Conservation (phyloP, 2,329 filamentous ascomycete genomes). For the Pezicula neosporulosa region DNA sequence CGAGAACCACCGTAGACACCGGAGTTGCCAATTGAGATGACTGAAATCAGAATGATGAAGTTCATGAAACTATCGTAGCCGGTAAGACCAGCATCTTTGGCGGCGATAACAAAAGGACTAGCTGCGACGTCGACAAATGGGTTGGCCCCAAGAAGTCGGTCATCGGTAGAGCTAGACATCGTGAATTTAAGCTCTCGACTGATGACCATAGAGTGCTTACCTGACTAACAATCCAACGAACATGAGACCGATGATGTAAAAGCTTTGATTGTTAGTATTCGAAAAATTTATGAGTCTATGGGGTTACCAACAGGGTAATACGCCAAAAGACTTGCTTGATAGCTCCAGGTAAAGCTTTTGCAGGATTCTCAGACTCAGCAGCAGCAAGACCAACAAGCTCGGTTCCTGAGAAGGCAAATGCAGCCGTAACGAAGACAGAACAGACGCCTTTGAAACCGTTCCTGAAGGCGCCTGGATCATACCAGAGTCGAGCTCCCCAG, state of each 20-base stretch:
- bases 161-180: conserved; percentile 32
- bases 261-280: conserved; percentile 17
- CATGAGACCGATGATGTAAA: conserved; percentile 50
- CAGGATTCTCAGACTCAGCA: conserved; percentile 46
- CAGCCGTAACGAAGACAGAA: conserved; percentile 48
- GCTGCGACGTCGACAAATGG: conserved; percentile 30
- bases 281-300: background rate
- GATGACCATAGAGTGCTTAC: too few relatives aligned
- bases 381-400: conserved; percentile 50
- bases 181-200: too few relatives aligned
- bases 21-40: conserved; percentile 56
- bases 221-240: conserved; percentile 46
- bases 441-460: conserved; percentile 48
- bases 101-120: conserved; percentile 57
- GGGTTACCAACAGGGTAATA: conserved; percentile 32
- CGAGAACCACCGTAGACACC: conserved; percentile 57
- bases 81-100: conserved; percentile 46
- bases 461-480: conserved; percentile 39
- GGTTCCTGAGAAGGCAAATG: conserved; percentile 49
- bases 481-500: conserved; percentile 47
- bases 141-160: conserved; percentile 37
- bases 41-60: conserved; percentile 54
- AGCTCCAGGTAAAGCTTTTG: conserved; percentile 44
- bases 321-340: conserved; percentile 54
- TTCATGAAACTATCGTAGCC: conserved; percentile 57